Evolutionary conservation across 768 basidiomycete species (phyloP).

Genomic region (Leccinum pellstonianum): DNA sequence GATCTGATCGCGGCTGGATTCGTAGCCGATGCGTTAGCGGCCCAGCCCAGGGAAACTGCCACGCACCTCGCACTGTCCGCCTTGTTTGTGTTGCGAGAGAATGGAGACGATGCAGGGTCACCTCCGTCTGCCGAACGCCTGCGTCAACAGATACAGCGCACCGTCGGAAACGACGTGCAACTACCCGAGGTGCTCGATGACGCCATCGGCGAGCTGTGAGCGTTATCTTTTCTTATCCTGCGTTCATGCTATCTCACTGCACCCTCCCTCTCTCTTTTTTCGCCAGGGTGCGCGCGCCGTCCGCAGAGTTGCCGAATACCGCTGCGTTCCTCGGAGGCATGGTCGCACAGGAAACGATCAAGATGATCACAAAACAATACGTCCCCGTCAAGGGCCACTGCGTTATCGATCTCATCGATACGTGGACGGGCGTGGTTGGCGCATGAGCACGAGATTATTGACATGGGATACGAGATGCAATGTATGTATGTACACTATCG

Average conservation of each 20-base stretch:
- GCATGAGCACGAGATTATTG: constrained; percentile 12
- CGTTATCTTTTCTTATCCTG: constrained; percentile 13
- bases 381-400: constrained; percentile 85
- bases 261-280: no score
- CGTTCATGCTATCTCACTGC: neutral
- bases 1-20: neutral
- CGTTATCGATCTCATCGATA: constrained; percentile 80
- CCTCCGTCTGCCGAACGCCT: constrained; percentile 52
- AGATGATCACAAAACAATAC: constrained; percentile 95
- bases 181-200: constrained; percentile 57
- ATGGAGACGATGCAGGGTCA: constrained; percentile 27
- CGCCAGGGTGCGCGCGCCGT: constrained; percentile 70
- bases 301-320: constrained; percentile 87
- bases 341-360: constrained; percentile 95
- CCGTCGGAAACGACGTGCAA: constrained; percentile 49
- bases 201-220: constrained; percentile 79
- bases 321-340: constrained; percentile 93
- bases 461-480: neutral
- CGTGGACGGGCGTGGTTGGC: constrained; percentile 62
- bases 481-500: neutral
- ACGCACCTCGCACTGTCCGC: constrained; percentile 78
- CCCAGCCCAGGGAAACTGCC: constrained; percentile 53
- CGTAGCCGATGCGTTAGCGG: constrained; percentile 42
- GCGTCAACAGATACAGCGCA: constrained; percentile 45
- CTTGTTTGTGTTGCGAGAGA: constrained; percentile 36